Evolutionary conservation across 495 filamentous ascomycete species (phyloP).

Genomic region (Bombardia bombarda): DNA sequence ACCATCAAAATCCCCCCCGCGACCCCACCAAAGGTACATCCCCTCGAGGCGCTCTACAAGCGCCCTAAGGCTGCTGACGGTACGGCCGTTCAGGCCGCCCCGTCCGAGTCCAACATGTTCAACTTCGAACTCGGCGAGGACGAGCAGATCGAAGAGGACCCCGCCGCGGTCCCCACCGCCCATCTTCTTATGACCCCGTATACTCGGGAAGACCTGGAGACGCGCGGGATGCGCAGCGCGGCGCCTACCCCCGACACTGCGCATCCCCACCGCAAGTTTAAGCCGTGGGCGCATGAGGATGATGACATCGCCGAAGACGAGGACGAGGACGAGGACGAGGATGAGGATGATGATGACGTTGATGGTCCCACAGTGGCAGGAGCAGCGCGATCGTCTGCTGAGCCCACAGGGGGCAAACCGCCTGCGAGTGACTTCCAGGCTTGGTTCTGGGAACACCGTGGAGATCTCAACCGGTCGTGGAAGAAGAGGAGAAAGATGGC

Average conservation of each 20-base stretch:
- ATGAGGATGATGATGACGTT: slow-evolving; percentile 21
- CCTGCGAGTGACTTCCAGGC: slow-evolving; percentile 71
- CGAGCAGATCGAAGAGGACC: slow-evolving; percentile 37
- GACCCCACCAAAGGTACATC: slow-evolving; percentile 50
- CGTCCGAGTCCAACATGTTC: slow-evolving; percentile 27
- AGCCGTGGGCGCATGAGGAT: slow-evolving; percentile 38
- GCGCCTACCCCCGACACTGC: slow-evolving; percentile 94
- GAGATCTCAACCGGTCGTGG: slow-evolving; percentile 86
- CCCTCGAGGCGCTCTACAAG: slow-evolving; percentile 86
- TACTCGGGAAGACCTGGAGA: slow-evolving; percentile 67
- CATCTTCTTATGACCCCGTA: slow-evolving; percentile 70
- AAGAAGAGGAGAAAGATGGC: slow-evolving; percentile 74
- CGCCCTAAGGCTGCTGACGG: slow-evolving; percentile 40
- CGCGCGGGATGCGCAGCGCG: slow-evolving; percentile 66
- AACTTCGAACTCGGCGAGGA: slow-evolving; percentile 35
- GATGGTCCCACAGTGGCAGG: no score
- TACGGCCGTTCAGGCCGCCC: slow-evolving; percentile 9
- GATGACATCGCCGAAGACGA: slow-evolving; percentile 31
- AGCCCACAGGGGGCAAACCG: slow-evolving; percentile 16
- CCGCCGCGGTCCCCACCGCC: slow-evolving; percentile 8
- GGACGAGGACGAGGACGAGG: slow-evolving; percentile 24
- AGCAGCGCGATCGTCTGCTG: no score
- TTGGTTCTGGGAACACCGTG: slow-evolving; percentile 88
- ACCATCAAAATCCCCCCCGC: slow-evolving; percentile 43
- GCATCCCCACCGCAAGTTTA: slow-evolving; percentile 51